Evolutionary conservation across 108 stramenopile species (phyloP).

Genomic region (Bacterosira constricta): DNA sequence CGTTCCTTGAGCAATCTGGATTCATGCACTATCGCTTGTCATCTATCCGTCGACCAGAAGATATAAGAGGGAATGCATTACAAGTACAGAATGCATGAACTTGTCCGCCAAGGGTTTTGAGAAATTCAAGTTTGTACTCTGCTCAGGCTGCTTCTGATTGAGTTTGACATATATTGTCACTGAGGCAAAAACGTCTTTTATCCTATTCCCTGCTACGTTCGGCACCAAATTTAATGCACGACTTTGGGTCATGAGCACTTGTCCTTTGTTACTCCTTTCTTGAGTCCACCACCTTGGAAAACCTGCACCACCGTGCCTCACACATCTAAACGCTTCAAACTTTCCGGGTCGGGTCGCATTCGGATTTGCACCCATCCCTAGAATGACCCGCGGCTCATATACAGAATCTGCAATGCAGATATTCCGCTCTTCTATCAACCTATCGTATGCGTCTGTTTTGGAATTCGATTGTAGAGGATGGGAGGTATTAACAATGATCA

Average conservation of each 20-base stretch:
- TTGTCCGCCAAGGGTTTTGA: neutral
- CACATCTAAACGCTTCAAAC: neutral
- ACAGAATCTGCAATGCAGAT: neutral
- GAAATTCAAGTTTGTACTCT: neutral
- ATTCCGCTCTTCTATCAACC: neutral
- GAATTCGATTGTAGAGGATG: too few species aligned
- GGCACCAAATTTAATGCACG: too few species aligned
- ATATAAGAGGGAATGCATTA: conserved; percentile 2
- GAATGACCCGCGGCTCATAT: conserved; percentile 9
- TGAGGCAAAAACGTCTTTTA: too few species aligned
- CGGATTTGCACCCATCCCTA: too few species aligned
- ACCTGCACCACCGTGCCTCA: neutral
- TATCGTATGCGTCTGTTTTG: neutral
- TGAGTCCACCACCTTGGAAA: too few species aligned
- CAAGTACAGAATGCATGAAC: neutral
- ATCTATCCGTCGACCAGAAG: neutral
- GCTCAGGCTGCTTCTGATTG: neutral
- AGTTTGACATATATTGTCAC: conserved; percentile 3
- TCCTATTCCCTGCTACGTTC: too few species aligned
- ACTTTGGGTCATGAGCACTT: too few species aligned
- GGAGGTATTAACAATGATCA: neutral
- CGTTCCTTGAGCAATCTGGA: neutral
- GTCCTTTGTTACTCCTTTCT: too few species aligned
- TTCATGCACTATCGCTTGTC: neutral
- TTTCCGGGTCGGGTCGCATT: neutral